phyloP scores from a whole-genome alignment of 2,329 filamentous ascomycete genomes.

The Chaetomiaceae sp. region DNA sequence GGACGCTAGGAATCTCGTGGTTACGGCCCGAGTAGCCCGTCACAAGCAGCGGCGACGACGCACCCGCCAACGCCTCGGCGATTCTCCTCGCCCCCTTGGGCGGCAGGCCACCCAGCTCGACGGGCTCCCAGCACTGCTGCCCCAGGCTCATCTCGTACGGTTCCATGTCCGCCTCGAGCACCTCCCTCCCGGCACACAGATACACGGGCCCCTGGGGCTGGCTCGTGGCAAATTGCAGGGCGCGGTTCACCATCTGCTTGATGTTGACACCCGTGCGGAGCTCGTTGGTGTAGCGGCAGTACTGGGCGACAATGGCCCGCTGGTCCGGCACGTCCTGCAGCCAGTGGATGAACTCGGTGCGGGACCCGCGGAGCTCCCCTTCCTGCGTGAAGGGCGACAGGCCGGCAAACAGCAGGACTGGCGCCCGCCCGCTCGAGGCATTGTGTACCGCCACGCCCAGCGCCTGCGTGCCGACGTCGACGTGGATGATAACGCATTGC shows the following conservation, averaged over 20 bases:
- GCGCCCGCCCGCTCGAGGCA: conserved; percentile 61
- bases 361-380: conserved; percentile 37
- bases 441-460: conserved; percentile 69
- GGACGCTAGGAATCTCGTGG: conserved; percentile 52
- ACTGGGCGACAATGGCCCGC: conserved; percentile 63
- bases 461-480: conserved; percentile 70
- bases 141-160: conserved; percentile 65
- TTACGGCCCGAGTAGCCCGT: conserved; percentile 70
- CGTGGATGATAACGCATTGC: conserved; percentile 67
- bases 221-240: conserved; percentile 73
- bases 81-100: conserved; percentile 52
- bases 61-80: conserved; percentile 56
- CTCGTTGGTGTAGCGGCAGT: conserved; percentile 77
- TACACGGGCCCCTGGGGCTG: conserved; percentile 78
- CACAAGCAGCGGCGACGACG: conserved; percentile 62
- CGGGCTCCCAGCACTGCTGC: conserved; percentile 57
- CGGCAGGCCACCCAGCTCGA: conserved; percentile 60
- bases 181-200: conserved; percentile 69
- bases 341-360: conserved; percentile 41
- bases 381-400: conserved; percentile 39
- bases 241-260: conserved; percentile 84
- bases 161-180: conserved; percentile 78
- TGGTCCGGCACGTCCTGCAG: conserved; percentile 40
- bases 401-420: conserved; percentile 48
- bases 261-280: conserved; percentile 83